Evolutionary conservation across 139 green algal species (phyloP), one percentile per base, ranked within the genome.

Genomic region (Deuterostichococcus epilithicus): DNA sequence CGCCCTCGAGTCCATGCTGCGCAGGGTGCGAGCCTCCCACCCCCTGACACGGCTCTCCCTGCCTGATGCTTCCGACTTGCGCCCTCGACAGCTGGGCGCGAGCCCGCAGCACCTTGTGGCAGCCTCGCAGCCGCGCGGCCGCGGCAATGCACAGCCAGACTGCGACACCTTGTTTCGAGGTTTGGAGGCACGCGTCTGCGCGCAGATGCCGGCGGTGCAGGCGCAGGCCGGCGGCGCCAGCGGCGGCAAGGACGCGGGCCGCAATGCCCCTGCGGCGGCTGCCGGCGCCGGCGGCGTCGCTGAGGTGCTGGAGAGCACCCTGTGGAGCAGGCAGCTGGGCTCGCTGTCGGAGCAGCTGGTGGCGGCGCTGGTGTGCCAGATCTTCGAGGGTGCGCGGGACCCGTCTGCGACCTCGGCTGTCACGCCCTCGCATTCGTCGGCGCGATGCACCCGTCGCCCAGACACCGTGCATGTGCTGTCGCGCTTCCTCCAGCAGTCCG

Each of bases 261-360:
- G 32, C 59, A 37, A 28, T 23, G 45, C 65, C 39, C 38, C 68
- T 59, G 65, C 72, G 32, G 71, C 36, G 63, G 32, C 66, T 35
- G 6, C 33, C 60, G 67, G 35, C 72, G 33, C 72, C 34, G 66
- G 72, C 42, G 60, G 72, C 39, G 30, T 25, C 3, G 73, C 77
- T 85, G 86, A 92, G 37, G 71, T 97, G 72, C 82, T 98, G 73
- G 93, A 97, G 78, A 86, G 84, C 77, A 97, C 91, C 34, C 87
- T 98, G 72, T 98, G 91, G 91, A 95, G 90, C 42, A 82, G 92
- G 22, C 88, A 92, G 78, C 87, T 98, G 75, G 91, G 85, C 13
- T 69, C 81, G 22, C 87, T 93, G 73, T 91, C 78, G 52, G 91
- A 96, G 86, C 93, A 98, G 74, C 91, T 97, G 28, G 95, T 98